phyloP scores from a whole-genome alignment of 1,139 yeast genomes.

The Candida frijolesensis region DNA sequence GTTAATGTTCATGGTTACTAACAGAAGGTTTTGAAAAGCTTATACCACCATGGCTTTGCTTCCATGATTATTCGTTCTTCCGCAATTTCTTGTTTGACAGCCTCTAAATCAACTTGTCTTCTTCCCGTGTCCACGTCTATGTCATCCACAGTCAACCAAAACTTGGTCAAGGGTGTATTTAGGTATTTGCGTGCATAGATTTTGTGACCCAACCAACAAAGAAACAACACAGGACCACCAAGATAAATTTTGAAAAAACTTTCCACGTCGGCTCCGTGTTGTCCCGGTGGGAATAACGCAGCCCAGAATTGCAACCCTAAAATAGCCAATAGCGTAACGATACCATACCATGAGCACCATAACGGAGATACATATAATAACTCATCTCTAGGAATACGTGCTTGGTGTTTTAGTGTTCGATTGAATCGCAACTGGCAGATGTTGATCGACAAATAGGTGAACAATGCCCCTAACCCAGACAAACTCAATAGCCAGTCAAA shows the following conservation, averaged over 20 bases:
- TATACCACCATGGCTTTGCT: slow-evolving; percentile 26
- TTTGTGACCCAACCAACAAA: slow-evolving; percentile 36
- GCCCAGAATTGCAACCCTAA: slow-evolving; percentile 43
- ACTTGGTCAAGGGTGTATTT: slow-evolving; percentile 27
- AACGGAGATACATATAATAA: slow-evolving; percentile 29
- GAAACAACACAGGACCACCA: slow-evolving; percentile 31
- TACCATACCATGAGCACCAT: slow-evolving; percentile 35
- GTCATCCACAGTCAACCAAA: slow-evolving; percentile 35
- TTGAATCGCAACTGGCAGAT: slow-evolving; percentile 35
- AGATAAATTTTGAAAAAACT: slow-evolving; percentile 36
- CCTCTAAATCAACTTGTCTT: slow-evolving; percentile 42
- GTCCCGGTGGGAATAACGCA: slow-evolving; percentile 39
- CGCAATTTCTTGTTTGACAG: slow-evolving; percentile 39
- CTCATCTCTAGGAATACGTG: slow-evolving; percentile 34
- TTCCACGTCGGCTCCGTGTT: slow-evolving; percentile 25
- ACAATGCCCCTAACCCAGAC: slow-evolving; percentile 26
- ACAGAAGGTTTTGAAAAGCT: slow-evolving; percentile 27
- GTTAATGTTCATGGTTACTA: slow-evolving; percentile 11
- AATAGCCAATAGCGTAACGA: slow-evolving; percentile 26
- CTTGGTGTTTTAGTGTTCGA: slow-evolving; percentile 28
- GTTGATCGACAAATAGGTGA: slow-evolving; percentile 33
- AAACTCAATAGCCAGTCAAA: slow-evolving; percentile 28
- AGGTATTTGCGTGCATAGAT: slow-evolving; percentile 26
- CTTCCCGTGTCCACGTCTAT: slow-evolving; percentile 48
- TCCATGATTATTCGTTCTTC: slow-evolving; percentile 28